Evolutionary conservation across 331 rosid genomes (phyloP).

Genomic region (Acacia pycnantha): DNA sequence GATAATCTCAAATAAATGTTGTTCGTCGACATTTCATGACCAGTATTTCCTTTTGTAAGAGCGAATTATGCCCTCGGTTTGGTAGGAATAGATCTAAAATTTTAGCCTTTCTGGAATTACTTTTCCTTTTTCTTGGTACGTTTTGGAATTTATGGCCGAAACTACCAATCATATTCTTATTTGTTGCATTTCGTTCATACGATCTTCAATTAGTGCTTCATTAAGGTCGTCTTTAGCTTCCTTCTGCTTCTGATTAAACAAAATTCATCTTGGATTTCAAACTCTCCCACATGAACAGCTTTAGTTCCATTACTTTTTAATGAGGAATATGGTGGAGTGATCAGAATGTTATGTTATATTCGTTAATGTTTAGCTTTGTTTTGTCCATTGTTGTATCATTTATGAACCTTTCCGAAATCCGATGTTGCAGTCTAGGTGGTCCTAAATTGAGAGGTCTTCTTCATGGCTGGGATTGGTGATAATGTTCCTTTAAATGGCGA

Average conservation of each 20-base stretch:
- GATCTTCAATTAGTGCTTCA: background rate
- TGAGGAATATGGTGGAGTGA: background rate
- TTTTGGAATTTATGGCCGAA: constrained; percentile 4
- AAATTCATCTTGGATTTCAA: constrained; percentile 4
- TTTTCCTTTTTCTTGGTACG: background rate
- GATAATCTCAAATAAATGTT: constrained; percentile 28
- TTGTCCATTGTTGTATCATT: constrained; percentile 12
- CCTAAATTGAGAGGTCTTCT: constrained; percentile 34
- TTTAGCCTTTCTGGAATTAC: background rate
- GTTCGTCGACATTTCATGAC: constrained; percentile 27
- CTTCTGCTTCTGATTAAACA: constrained; percentile 15
- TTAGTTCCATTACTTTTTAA: background rate
- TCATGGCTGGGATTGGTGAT: constrained; percentile 86
- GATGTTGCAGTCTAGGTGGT: constrained; percentile 34
- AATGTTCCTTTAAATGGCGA: constrained; percentile 60
- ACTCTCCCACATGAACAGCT: background rate
- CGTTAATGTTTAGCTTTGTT: constrained; percentile 7
- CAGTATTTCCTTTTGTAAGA: constrained; percentile 6
- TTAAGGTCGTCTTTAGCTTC: background rate
- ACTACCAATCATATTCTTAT: constrained; percentile 6
- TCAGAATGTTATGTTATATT: constrained; percentile 18
- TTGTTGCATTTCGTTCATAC: constrained; percentile 11
- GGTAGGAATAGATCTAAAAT: background rate
- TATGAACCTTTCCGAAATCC: constrained; percentile 26
- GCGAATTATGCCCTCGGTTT: background rate